These are phyloP conservation scores for Trypanosoma cruzi DNA, from an alignment of 208 protist genomes.

Conservation along the genomic window DNA sequence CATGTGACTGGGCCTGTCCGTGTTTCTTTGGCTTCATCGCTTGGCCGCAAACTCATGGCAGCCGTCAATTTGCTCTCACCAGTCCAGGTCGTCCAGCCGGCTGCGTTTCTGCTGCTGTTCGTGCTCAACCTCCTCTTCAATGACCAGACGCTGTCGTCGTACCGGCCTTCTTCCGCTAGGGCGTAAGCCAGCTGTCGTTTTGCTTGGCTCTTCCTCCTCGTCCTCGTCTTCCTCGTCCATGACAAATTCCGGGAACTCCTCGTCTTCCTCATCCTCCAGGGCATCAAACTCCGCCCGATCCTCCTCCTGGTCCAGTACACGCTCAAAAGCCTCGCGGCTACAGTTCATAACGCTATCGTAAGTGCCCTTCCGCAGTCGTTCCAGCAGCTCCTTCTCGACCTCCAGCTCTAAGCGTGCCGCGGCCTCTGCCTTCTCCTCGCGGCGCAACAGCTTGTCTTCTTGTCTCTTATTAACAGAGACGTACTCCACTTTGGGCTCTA, in stretches of 20 bases:
- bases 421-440: conserved; percentile 96
- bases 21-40: neutral
- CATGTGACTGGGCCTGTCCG: neutral
- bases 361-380: conserved; percentile 94
- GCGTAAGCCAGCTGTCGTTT: conserved; percentile 20
- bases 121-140: conserved; percentile 88
- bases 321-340: conserved; percentile 90
- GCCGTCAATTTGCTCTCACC: conserved; percentile 37
- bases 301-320: conserved; percentile 87
- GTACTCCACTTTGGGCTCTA: conserved; percentile 94
- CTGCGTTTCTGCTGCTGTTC: conserved; percentile 52
- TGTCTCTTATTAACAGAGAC: conserved; percentile 97
- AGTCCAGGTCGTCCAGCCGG: conserved; percentile 74
- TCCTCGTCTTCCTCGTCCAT: conserved; percentile 90
- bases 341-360: conserved; percentile 93
- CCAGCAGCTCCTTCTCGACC: conserved; percentile 98
- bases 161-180: conserved; percentile 9
- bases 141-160: conserved; percentile 68
- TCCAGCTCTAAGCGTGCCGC: conserved; percentile 96
- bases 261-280: conserved; percentile 80
- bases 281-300: conserved; percentile 77
- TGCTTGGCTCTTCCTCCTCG: conserved; percentile 47
- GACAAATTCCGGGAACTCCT: conserved; percentile 87
- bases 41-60: neutral
- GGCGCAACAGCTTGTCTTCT: conserved; percentile 94